A percentile compares a stretch with the other conserved stretches of the same genome.
Conservation (phyloP, 306 rosid species). For the Myrica gale region DNA sequence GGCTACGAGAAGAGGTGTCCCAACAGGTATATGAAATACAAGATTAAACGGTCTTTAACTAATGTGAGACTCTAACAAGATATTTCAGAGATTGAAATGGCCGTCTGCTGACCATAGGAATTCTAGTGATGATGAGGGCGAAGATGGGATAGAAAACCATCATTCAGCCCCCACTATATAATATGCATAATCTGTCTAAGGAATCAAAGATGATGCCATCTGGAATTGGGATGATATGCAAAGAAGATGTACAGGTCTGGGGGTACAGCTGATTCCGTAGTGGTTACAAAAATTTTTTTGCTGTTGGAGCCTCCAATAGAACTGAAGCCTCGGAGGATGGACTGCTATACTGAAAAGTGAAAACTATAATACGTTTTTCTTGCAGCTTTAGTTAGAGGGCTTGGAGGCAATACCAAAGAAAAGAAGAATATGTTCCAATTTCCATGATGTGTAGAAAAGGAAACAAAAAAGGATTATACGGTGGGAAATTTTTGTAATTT, state of each 20-base stretch:
- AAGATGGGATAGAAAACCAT: constrained; percentile 32
- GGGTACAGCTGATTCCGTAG: constrained; percentile 24
- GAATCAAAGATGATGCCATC: constrained; percentile 12
- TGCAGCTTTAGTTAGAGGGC: constrained; percentile 21
- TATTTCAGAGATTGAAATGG: constrained; percentile 81
- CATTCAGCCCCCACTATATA: constrained; percentile 46
- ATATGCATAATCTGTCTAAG: constrained; percentile 21
- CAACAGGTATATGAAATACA: no score
- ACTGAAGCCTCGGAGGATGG: constrained; percentile 15
- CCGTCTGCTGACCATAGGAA: constrained; percentile 50
- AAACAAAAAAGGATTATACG: background rate
- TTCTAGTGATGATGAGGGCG: constrained; percentile 43
- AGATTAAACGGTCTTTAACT: no score
- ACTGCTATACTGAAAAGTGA: constrained; percentile 14
- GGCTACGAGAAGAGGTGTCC: no score
- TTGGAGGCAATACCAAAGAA: constrained; percentile 11
- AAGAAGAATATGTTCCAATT: constrained; percentile 9
- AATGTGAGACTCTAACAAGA: no score
- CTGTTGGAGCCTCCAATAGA: constrained; percentile 16
- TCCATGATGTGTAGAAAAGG: background rate
- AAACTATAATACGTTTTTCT: constrained; percentile 25
- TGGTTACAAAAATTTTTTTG: constrained; percentile 16
- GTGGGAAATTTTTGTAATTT: constrained; percentile 26
- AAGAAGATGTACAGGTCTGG: constrained; percentile 49
- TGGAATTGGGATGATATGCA: constrained; percentile 31